Base-by-base conservation (phyloP, 192 early-diverging fungal species). In the Backusella australiensis region DNA sequence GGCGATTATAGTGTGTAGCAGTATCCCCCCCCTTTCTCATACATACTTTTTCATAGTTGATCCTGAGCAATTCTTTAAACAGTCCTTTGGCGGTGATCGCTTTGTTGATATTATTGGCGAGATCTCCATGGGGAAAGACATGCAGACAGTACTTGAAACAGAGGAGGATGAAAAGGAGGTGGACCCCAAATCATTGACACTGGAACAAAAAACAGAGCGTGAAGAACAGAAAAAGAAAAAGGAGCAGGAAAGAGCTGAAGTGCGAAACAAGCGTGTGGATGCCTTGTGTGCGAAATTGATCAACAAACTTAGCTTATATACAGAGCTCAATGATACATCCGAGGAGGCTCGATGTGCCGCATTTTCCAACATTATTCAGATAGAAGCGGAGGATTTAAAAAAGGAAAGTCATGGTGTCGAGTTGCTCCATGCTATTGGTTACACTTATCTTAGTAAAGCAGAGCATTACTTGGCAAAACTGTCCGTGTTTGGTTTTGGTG, bases 21-120 rank as follows among this genome's bases (percentile, higher is more conserved):
- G 32, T 0, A 23, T 11, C 21, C 35, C 7, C 7, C 21, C 7
- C 21, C 21, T 21, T 42, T n/a, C n/a, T 6, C 6, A 17, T 38
- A 6, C 3, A 32, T 67, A 17, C 8, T 67, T 26, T 39, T 26
- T 32, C 17, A 85, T 90, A 87, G 90, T 95, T 42, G 96, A 99
- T 76, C 95, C 98, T 23, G 90, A 93, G 68, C 93, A 94, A 72
- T 98, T 99, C 87, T 99, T 99, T 85, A 93, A 88, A 73, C 91
- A 95, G 84, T 93, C 95, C 67, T 99, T 99, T 87, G 98, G 98
- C 69, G 97, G 97, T 36, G 98, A 98, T 82, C 92, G 94, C 39
- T 99, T 99, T 86, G 90, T 92, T 21, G 93, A 95, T 83, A 93
- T 98, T 80, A 97, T 99, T 84, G 98, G 98, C 44, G 98, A 98